Percentiles rank a stretch among this genome's conserved stretches.
Conservation (phyloP, 1,284 basidiomycete species). For the Laetiporus sulphureus region DNA sequence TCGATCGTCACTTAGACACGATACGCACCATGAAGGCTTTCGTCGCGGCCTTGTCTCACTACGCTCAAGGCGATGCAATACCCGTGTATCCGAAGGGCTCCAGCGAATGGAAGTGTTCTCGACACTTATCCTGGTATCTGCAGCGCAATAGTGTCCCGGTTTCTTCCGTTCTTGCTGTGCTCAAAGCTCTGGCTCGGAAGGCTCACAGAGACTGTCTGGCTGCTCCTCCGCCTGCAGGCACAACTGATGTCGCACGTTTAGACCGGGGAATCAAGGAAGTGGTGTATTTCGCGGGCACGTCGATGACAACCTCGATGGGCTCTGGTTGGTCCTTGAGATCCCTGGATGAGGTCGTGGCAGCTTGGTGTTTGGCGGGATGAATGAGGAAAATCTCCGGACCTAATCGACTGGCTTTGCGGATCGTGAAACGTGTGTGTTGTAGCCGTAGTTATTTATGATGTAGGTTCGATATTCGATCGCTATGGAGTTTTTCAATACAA, state of each 20-base stretch:
- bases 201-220: constrained; percentile 48
- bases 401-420: no score
- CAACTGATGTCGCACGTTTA: constrained; percentile 36
- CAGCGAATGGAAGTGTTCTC: constrained; percentile 23
- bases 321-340: constrained; percentile 62
- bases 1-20: constrained; percentile 49
- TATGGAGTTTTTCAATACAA: no score
- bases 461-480: no score
- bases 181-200: constrained; percentile 52
- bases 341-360: constrained; percentile 53
- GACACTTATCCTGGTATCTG: constrained; percentile 51
- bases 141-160: constrained; percentile 61
- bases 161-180: constrained; percentile 50
- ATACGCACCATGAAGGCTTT: constrained; percentile 41
- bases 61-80: constrained; percentile 34
- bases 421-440: no score
- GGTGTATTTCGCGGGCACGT: constrained; percentile 57
- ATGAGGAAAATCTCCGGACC: no score
- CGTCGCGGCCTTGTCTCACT: constrained; percentile 38
- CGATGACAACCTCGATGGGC: constrained; percentile 57
- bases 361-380: no score
- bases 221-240: constrained; percentile 45
- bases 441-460: no score
- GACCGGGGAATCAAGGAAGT: constrained; percentile 64
- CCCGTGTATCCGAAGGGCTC: constrained; percentile 26